phyloP scores from a whole-genome alignment of 208 protist genomes.

The Acanthamoeba divionensis region DNA sequence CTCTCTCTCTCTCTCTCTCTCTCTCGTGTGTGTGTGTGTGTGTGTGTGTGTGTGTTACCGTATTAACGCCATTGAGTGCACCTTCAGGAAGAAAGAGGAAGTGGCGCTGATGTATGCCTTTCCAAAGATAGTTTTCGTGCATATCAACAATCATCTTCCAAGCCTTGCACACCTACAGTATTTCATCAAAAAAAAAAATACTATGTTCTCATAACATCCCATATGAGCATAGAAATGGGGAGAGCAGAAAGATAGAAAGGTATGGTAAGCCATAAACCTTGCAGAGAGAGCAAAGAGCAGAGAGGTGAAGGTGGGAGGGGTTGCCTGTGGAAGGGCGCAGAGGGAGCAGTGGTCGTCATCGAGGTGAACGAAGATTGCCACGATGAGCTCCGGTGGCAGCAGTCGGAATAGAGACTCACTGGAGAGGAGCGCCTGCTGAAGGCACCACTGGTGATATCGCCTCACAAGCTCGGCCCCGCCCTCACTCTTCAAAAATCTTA shows the following conservation, averaged over 20 bases:
- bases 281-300: neutral
- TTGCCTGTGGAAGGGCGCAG: too few relatives aligned
- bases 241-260: neutral
- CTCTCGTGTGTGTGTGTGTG: too few relatives aligned
- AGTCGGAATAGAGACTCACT: neutral
- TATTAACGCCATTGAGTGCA: too few relatives aligned
- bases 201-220: too few relatives aligned
- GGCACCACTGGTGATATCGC: neutral
- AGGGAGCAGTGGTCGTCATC: too few relatives aligned
- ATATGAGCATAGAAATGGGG: neutral
- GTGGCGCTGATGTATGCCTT: neutral
- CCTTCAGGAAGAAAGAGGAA: neutral
- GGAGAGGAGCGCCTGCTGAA: neutral
- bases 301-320: too few relatives aligned
- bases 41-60: too few relatives aligned
- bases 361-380: neutral
- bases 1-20: too few relatives aligned
- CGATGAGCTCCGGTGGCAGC: neutral
- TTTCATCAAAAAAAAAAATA: too few relatives aligned
- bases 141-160: constrained; percentile 5
- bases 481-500: neutral
- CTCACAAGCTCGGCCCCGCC: neutral
- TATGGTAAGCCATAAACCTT: neutral
- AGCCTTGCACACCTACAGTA: neutral
- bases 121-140: constrained; percentile 13